phyloP scores from a whole-genome alignment of 2,329 filamentous ascomycete species.

The Thelonectria olida region DNA sequence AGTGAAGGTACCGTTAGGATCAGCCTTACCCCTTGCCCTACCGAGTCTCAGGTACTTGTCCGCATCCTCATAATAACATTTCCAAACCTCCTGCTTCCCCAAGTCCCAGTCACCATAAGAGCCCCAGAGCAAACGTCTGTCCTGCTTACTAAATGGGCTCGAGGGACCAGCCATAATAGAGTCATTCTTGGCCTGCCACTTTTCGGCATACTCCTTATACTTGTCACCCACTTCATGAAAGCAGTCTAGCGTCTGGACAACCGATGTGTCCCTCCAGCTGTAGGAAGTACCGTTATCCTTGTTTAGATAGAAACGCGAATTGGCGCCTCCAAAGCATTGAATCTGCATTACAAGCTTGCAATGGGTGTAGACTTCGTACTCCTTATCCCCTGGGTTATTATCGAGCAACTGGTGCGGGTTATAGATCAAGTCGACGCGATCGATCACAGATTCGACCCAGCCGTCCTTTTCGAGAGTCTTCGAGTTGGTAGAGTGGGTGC shows the following conservation, averaged over 20 bases:
- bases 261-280: neutral
- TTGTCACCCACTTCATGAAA: constrained; percentile 48
- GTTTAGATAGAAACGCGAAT: neutral
- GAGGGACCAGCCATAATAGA: constrained; percentile 40
- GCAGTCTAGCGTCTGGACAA: constrained; percentile 44
- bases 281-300: neutral
- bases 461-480: neutral
- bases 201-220: constrained; percentile 46
- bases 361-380: too few species aligned
- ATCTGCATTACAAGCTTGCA: neutral
- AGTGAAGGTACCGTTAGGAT: constrained; percentile 49
- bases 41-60: constrained; percentile 46
- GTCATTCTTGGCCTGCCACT: constrained; percentile 57
- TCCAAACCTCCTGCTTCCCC: constrained; percentile 43
- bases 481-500: neutral
- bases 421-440: neutral
- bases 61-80: constrained; percentile 47
- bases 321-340: neutral
- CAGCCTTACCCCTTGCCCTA: constrained; percentile 40
- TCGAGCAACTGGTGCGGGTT: neutral
- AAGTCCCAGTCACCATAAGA: constrained; percentile 49
- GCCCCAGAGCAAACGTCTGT: constrained; percentile 51
- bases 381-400: neutral
- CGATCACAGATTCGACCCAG: neutral
- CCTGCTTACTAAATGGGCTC: constrained; percentile 47